Percentiles rank a stretch among this genome's conserved stretches.
phyloP scores from a whole-genome alignment of 2,329 filamentous ascomycete species.

The Tolypocladium nubicola region DNA sequence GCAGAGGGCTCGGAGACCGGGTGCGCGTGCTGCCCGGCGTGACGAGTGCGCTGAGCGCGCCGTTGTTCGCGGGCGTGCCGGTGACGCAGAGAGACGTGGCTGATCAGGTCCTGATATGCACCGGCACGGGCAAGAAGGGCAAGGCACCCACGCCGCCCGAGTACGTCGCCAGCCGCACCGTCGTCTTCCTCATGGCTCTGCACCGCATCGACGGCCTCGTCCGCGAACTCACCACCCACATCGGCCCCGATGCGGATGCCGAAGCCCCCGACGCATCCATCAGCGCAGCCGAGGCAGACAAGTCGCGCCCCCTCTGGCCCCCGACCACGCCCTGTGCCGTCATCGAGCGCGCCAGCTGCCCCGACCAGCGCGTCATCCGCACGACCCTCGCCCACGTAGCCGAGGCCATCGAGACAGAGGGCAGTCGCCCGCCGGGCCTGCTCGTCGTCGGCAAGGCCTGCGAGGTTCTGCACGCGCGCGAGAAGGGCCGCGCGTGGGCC shows the following conservation, averaged over 20 bases:
- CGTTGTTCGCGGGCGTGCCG: conserved; percentile 80
- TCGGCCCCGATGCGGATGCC: conserved; percentile 14
- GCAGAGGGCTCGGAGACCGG: conserved; percentile 53
- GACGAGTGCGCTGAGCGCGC: conserved; percentile 77
- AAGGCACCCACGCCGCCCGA: conserved; percentile 71
- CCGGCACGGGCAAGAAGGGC: conserved; percentile 87
- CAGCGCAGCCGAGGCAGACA: conserved; percentile 2
- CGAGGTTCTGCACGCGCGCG: conserved; percentile 56
- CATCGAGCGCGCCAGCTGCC: conserved; percentile 85
- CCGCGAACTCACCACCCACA: conserved; percentile 49
- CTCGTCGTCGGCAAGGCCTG: conserved; percentile 80
- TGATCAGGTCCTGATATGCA: conserved; percentile 93
- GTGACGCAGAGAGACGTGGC: conserved; percentile 81
- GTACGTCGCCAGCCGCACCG: conserved; percentile 66
- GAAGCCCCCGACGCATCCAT: conserved; percentile 1
- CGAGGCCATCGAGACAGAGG: conserved; percentile 77
- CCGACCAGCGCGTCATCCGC: conserved; percentile 85
- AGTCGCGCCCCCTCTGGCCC: conserved; percentile 51
- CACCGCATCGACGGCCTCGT: conserved; percentile 73
- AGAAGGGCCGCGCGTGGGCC: conserved; percentile 57
- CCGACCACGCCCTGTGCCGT: conserved; percentile 77
- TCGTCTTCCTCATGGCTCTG: conserved; percentile 91
- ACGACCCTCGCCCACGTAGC: conserved; percentile 74
- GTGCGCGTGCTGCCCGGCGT: conserved; percentile 76
- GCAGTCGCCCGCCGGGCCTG: conserved; percentile 78